Base-by-base conservation (phyloP, 2,329 filamentous ascomycete species). In the Sporothrix humicola region DNA sequence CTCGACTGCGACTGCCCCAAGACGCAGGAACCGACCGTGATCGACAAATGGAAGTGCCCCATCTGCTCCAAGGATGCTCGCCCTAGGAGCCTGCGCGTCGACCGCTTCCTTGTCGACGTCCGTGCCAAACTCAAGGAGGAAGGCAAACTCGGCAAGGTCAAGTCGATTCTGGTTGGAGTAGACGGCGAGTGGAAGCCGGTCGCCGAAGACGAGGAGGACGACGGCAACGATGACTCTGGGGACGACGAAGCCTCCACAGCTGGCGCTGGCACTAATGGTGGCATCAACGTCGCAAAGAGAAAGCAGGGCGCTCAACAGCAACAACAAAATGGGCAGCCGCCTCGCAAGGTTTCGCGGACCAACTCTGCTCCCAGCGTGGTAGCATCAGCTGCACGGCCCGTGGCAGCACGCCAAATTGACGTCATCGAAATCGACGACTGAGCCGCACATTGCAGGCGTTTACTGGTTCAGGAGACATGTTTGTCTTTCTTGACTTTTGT, bases 11-110 rank as follows among this genome's bases (percentile, higher is more conserved):
- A 74, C 0, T 86, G 84, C 76, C 77, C 79, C 12, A 79, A 77
- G 61, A 23, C 69, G 4, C 50, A 72, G 5, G 86, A 90, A 76
- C 89, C 88, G 9, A 86, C 85, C 1, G 82, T 87, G 72, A 84
- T 88, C 0, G 93, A 96, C 78, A 88, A 89, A 71, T 98, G 95
- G 94, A 91, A 88, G 76, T 99, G 96, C 78, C 96, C 96, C 0
- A 89, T 97, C 44, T 98, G 95, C 81, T 85, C 86, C 37, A 84
- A 83, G 46, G 95, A 98, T 80, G 94, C 92, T 12, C 88, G 95
- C 15, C 96, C 95, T 0, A 84, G 85, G 31, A 88, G 84, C 74
- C 86, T 98, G 0, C 81, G 89, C 1, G 84, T 95, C 6, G 95
- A 98, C 78, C 88, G 88, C 1, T 98, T 94, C 79, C 84, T 98